Conservation (phyloP, 345 rosid species). For the Murraya koenigii region DNA sequence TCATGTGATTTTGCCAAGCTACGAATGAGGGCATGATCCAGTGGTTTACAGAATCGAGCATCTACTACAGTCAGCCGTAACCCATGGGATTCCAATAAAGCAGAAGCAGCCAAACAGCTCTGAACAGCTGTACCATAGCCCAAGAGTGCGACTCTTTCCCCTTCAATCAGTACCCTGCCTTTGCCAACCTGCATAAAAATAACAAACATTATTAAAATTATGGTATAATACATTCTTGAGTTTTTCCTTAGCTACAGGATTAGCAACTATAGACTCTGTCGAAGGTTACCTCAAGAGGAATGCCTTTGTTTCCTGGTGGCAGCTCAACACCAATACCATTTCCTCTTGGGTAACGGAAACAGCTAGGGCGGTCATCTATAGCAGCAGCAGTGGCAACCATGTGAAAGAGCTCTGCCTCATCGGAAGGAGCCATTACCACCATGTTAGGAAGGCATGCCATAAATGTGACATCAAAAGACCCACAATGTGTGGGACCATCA, state of each 20-base stretch:
- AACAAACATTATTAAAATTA: neutral
- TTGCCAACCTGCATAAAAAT: constrained; percentile 66
- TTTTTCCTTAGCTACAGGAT: neutral
- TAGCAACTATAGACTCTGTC: neutral
- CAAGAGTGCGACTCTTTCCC: constrained; percentile 81
- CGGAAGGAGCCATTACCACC: constrained; percentile 99
- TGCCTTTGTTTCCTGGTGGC: constrained; percentile 84
- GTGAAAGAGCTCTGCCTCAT: constrained; percentile 96
- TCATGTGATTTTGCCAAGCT: constrained; percentile 84
- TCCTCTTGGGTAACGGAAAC: constrained; percentile 96
- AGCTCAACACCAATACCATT: constrained; percentile 75
- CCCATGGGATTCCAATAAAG: constrained; percentile 50
- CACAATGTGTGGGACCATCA: constrained; percentile 98
- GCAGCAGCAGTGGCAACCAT: constrained; percentile 97
- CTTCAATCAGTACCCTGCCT: constrained; percentile 82
- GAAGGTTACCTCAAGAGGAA: constrained; percentile 66
- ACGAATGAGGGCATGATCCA: constrained; percentile 75
- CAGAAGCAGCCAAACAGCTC: constrained; percentile 78
- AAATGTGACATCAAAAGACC: constrained; percentile 88
- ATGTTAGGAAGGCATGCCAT: constrained; percentile 99
- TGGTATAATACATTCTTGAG: neutral
- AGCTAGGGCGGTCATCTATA: constrained; percentile 90
- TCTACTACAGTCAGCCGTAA: constrained; percentile 70
- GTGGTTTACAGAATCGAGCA: constrained; percentile 90
- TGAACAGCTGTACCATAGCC: constrained; percentile 92